Evolutionary conservation across 352 stramenopile species (phyloP).

Genomic region (Elongisporangium anandrum): DNA sequence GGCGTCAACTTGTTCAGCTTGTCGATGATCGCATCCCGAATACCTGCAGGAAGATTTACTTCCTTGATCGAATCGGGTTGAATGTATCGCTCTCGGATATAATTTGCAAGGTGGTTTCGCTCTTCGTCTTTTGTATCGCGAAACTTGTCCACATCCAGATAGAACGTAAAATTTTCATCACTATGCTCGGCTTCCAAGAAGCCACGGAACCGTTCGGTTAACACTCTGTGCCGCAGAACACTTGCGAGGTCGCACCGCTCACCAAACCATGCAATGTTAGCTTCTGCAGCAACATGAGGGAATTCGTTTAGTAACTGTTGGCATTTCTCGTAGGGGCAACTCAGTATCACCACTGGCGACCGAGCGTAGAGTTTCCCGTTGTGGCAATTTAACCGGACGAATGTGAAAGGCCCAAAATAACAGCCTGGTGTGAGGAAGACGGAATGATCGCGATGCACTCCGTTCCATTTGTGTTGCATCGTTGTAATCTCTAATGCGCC

Average conservation of each 20-base stretch:
- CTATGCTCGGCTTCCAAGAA: slow-evolving; percentile 75
- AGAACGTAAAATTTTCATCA: slow-evolving; percentile 79
- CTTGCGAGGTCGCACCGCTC: slow-evolving; percentile 60
- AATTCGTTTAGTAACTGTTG: slow-evolving; percentile 49
- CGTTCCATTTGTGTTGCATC: slow-evolving; percentile 17
- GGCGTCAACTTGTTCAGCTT: slow-evolving; percentile 19
- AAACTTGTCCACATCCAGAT: slow-evolving; percentile 60
- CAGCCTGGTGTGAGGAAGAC: slow-evolving; percentile 66
- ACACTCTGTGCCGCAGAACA: slow-evolving; percentile 49
- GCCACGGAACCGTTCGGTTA: slow-evolving; percentile 53
- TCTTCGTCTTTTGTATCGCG: slow-evolving; percentile 17
- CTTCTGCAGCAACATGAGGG: slow-evolving; percentile 48
- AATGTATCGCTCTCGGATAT: slow-evolving; percentile 61
- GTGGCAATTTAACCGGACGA: slow-evolving; percentile 50
- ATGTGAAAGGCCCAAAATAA: slow-evolving; percentile 71
- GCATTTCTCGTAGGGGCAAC: slow-evolving; percentile 41
- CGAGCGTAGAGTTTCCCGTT: slow-evolving; percentile 45
- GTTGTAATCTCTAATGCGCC: slow-evolving; percentile 63
- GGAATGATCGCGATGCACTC: slow-evolving; percentile 30
- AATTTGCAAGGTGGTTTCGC: slow-evolving; percentile 22
- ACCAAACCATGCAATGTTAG: slow-evolving; percentile 75
- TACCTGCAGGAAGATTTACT: slow-evolving; percentile 61
- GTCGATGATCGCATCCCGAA: slow-evolving; percentile 44
- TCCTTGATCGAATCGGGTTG: slow-evolving; percentile 51
- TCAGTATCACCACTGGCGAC: slow-evolving; percentile 49